Evolutionary conservation across 176 grass and related monocot genomes (phyloP), one percentile per base, ranked within the genome.

Genomic region (Aegilops bicornis): DNA sequence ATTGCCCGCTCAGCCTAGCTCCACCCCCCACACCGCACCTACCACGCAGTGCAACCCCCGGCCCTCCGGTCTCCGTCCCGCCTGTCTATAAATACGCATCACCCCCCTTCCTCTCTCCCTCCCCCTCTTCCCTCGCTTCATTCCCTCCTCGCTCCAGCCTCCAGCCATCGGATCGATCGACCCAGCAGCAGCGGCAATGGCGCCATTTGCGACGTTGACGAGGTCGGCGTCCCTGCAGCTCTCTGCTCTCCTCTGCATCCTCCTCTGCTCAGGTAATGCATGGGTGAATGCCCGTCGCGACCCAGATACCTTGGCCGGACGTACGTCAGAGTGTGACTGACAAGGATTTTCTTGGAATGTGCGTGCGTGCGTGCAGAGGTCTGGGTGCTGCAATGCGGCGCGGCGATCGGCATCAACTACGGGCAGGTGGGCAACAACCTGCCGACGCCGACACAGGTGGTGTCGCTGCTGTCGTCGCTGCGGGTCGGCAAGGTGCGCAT

Each of bases 361-460:
- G 2, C 7, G 31, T 79, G 2, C 7, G 31, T 79, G 2, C 7
- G 82, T 84, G 85, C 83, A 95, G 94, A 90, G 42, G 62, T 96
- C 14, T 66, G 84, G 79, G 76, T 92, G 29, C 6, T 50, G 24
- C 84, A 85, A 65, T 68, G 77, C 7, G 79, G 88, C 17, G 29
- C 79, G 14, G 78, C 93, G 19, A 69, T 99, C 56, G 97, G 97
- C 54, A 99, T 99, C 79, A 99, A 99, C 89, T 99, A 99, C 79
- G 97, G 97, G 40, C 97, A 99, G 88, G 92, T 99, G 7, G 97
- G 10, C 7, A 94, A 99, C 88, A 90, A 99, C 62, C 94, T 99
- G 7, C 97, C 97, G 14, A 2, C 80, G 19, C 92, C 97, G 19
- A 0, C 79, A 10, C 82, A 93, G 87, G 97, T 92, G 72, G 90